Percentiles rank a stretch among this genome's conserved stretches.
These are phyloP conservation scores for Solanum piurae DNA, from an alignment of 257 asterid species.

Conservation along the genomic window DNA sequence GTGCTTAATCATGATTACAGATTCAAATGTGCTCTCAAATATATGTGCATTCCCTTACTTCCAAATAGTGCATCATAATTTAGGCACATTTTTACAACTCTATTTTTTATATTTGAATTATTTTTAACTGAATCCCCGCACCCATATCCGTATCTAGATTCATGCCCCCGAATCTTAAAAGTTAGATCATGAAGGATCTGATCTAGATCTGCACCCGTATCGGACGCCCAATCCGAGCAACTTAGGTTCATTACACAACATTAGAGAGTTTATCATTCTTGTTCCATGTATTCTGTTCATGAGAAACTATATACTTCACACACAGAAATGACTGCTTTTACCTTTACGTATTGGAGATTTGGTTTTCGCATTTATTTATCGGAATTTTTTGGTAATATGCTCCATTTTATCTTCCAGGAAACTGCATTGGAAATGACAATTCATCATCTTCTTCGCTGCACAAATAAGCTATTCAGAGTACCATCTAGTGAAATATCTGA, in stretches of 20 bases:
- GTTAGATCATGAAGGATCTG: background rate
- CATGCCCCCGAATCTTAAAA: background rate
- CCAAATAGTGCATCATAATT: background rate
- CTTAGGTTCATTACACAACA: background rate
- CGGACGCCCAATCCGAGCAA: background rate
- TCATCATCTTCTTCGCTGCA: conserved; percentile 55
- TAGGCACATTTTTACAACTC: background rate
- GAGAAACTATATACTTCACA: background rate
- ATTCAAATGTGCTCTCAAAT: background rate
- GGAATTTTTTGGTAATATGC: background rate
- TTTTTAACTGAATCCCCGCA: background rate
- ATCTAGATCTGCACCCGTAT: background rate
- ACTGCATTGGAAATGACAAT: conserved; percentile 30
- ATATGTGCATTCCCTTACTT: background rate
- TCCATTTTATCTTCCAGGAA: conserved; percentile 28
- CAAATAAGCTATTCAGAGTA: conserved; percentile 27
- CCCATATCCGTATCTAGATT: background rate
- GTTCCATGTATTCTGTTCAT: background rate
- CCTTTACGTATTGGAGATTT: background rate
- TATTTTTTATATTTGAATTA: background rate
- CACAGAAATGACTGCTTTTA: background rate
- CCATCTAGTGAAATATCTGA: conserved; percentile 14
- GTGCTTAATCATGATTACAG: background rate
- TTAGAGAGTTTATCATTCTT: background rate
- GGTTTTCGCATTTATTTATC: background rate